Evolutionary conservation across 2,329 filamentous ascomycete species (phyloP).

Genomic region (Bretziella fagacearum): DNA sequence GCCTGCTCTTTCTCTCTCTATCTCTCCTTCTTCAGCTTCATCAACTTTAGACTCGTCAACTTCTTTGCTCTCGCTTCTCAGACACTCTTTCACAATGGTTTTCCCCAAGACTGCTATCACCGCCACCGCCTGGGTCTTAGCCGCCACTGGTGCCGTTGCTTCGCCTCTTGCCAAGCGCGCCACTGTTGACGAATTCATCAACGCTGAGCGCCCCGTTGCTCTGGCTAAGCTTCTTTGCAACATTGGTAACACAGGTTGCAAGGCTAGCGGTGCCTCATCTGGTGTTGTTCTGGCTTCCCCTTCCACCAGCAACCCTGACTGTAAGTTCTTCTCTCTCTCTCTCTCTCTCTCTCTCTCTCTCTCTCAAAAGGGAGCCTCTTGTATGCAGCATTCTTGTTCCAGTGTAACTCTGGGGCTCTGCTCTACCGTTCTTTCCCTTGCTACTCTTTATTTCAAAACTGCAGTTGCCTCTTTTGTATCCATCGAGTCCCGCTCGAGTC

Average conservation of each 20-base stretch:
- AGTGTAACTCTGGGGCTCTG: constrained; percentile 5
- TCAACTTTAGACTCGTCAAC: neutral
- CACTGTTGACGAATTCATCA: constrained; percentile 33
- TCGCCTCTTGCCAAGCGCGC: constrained; percentile 11
- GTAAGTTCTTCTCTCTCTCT: constrained; percentile 24
- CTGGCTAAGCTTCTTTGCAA: constrained; percentile 38
- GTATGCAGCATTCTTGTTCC: too few relatives aligned
- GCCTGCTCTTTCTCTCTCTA: constrained; percentile 6
- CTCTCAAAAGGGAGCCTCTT: too few relatives aligned
- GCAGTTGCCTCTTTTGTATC: neutral
- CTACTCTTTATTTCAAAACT: neutral
- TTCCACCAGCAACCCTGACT: constrained; percentile 35
- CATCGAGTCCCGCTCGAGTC: too few relatives aligned
- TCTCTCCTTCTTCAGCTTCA: neutral
- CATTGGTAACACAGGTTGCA: constrained; percentile 38
- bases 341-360: too few relatives aligned
- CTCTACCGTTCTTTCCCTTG: neutral
- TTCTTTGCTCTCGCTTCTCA: neutral
- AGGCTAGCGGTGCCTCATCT: constrained; percentile 28
- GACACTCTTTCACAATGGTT: constrained; percentile 12
- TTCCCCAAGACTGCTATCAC: constrained; percentile 11
- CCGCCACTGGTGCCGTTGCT: constrained; percentile 12
- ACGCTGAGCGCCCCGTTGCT: constrained; percentile 34
- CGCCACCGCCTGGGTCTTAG: constrained; percentile 11
- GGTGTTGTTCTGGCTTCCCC: constrained; percentile 43